Conservation (phyloP, 2,329 filamentous ascomycete species). For the Coniosporium tulheliwenetii region DNA sequence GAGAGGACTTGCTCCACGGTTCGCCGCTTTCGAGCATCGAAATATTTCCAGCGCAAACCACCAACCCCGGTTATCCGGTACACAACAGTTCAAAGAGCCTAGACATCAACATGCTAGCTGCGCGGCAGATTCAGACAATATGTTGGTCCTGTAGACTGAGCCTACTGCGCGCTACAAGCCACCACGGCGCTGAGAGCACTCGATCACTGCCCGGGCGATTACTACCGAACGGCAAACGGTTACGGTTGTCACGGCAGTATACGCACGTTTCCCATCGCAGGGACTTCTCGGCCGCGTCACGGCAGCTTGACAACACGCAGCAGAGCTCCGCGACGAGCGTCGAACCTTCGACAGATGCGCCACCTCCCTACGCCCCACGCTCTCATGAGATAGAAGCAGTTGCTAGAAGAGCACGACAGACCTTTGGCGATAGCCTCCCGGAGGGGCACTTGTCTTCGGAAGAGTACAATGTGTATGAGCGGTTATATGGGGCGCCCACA, state of each 20-base stretch:
- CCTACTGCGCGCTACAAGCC: background rate
- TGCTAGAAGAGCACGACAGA: constrained; percentile 56
- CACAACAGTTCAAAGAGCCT: too few relatives aligned
- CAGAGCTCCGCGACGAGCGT: background rate
- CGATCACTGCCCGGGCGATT: too few relatives aligned
- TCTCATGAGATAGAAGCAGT: constrained; percentile 39
- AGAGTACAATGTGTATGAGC: constrained; percentile 61
- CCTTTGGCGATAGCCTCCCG: constrained; percentile 64
- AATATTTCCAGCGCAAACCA: too few relatives aligned
- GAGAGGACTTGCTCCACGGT: too few relatives aligned
- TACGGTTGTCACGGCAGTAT: too few relatives aligned
- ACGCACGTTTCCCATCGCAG: too few relatives aligned
- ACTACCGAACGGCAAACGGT: too few relatives aligned
- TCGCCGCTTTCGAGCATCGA: too few relatives aligned
- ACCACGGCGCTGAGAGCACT: background rate
- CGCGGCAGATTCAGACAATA: background rate
- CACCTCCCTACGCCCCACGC: background rate
- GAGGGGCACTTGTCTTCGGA: constrained; percentile 51
- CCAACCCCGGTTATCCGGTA: too few relatives aligned
- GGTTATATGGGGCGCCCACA: constrained; percentile 65
- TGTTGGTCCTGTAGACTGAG: background rate
- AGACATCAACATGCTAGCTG: background rate
- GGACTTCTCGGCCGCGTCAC: too few relatives aligned
- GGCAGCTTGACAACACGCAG: too few relatives aligned
- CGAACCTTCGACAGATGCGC: background rate